Evolutionary conservation across 1,284 basidiomycete species (phyloP), one percentile per base, ranked within the genome.

Genomic region (Ustilago loliicola): DNA sequence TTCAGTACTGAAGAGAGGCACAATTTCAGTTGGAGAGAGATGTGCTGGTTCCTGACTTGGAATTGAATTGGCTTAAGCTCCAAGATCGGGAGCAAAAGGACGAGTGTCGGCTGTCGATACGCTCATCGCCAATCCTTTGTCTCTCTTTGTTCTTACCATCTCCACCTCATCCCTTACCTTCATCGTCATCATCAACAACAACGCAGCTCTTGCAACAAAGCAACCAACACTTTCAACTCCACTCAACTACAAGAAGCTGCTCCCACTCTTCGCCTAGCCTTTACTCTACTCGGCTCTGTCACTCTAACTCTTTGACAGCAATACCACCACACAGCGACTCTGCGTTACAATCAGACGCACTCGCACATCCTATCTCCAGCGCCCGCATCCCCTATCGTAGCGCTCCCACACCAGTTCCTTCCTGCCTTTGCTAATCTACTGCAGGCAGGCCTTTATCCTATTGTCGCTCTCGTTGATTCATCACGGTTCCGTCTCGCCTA

Each of bases 51-150:
- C 36, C 36, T 38, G 36, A 38, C 36, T 38, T 38, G 32, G 32
- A 34, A 11, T 11, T 34, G 32, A 8, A 8, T 54, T 34, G 32
- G 53, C 30, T 42, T 3, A 38, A 42, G 32, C 25, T 38, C n/a
- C 30, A 21, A 32, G 32, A 54, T 58, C 55, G 51, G 57, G 36
- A 29, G 17, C 27, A 56, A 32, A 32, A 29, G 29, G 21, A 15
- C 15, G 15, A 50, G 17, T 9, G 38, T 40, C 38, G 38, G 38
- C 50, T 58, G 62, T 71, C 62, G 62, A 71, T 66, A 30, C 40
- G 62, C 59, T 54, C 52, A 42, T 57, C 68, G 23, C 34, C 48
- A 32, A 45, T 23, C 30, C 21, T 23, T 32, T 19, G 30, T 27
- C 34, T 38, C 47, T 54, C 36, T 45, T 27, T 48, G 47, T 36